Evolutionary conservation across 441 rosid genomes (phyloP).

Genomic region (Croton laevigatus): DNA sequence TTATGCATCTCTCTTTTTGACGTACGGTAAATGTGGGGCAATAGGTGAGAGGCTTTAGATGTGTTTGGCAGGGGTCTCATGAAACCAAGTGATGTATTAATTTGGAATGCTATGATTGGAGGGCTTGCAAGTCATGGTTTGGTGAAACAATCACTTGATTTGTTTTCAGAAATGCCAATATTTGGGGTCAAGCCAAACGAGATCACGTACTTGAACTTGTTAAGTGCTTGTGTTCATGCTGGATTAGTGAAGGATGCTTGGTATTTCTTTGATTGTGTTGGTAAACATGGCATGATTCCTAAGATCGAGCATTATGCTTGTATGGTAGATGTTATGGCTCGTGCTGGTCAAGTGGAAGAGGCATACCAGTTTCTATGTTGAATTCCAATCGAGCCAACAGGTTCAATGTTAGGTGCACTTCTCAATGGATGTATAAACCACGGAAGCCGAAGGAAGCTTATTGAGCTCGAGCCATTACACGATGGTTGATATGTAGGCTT

Average conservation of each 20-base stretch:
- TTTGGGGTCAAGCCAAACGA: slow-evolving; percentile 58
- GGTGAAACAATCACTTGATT: slow-evolving; percentile 49
- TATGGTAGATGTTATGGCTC: slow-evolving; percentile 72
- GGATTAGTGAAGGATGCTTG: slow-evolving; percentile 70
- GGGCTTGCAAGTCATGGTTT: slow-evolving; percentile 78
- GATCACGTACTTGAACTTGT: slow-evolving; percentile 65
- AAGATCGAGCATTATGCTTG: slow-evolving; percentile 81
- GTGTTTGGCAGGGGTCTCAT: slow-evolving; percentile 43
- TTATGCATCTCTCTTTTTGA: slow-evolving; percentile 76
- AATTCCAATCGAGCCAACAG: slow-evolving; percentile 56
- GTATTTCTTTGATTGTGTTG: slow-evolving; percentile 46
- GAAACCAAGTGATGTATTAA: slow-evolving; percentile 46
- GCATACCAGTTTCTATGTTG: slow-evolving; percentile 47
- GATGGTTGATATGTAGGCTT: slow-evolving; percentile 67
- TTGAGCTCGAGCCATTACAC: slow-evolving; percentile 61
- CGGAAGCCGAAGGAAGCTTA: slow-evolving; percentile 61
- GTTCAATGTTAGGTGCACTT: slow-evolving; percentile 70
- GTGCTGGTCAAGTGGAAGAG: slow-evolving; percentile 60
- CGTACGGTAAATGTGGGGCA: slow-evolving; percentile 81
- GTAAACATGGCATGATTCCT: slow-evolving; percentile 38
- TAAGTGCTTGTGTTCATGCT: slow-evolving; percentile 75
- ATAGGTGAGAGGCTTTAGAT: slow-evolving; percentile 55
- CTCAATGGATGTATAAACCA: slow-evolving; percentile 69
- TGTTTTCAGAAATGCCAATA: slow-evolving; percentile 53
- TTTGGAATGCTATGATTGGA: slow-evolving; percentile 87